Percentiles rank a stretch among this genome's conserved stretches.
phyloP scores from a whole-genome alignment of 2,329 filamentous ascomycete genomes.

The Fusarium sp. region DNA sequence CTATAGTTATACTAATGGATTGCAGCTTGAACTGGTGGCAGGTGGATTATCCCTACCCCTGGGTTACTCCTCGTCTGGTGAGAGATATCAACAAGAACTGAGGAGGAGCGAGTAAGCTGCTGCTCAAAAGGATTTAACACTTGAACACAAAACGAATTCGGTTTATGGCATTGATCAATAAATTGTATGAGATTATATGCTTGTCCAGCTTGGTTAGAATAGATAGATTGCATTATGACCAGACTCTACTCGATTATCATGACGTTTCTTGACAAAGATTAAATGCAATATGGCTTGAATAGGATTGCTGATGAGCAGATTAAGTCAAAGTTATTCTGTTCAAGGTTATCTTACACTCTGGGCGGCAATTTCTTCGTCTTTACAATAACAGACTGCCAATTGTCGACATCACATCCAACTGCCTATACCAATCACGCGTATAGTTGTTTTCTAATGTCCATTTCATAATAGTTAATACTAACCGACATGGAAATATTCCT shows the following conservation, averaged over 20 bases:
- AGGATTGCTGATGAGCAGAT: not conserved
- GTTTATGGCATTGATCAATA: not conserved
- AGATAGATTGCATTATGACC: not conserved
- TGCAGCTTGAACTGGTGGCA: not conserved
- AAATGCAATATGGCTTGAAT: not conserved
- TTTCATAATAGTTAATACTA: too few species aligned
- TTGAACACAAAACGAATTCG: not conserved
- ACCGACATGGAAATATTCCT: not conserved
- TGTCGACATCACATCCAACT: too few species aligned
- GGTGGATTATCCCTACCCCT: not conserved
- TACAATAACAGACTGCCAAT: too few species aligned
- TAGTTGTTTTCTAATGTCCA: too few species aligned
- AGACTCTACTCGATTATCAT: not conserved
- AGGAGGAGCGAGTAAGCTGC: not conserved
- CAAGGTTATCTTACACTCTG: too few species aligned
- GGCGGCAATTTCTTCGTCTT: too few species aligned
- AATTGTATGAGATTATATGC: not conserved
- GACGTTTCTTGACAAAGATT: not conserved
- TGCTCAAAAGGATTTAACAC: not conserved
- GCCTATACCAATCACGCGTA: too few species aligned
- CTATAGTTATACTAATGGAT: not conserved
- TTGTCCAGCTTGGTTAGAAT: not conserved
- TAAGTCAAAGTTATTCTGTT: not conserved
- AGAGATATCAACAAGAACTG: not conserved
- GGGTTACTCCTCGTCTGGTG: slow-evolving; percentile 1